phyloP scores from a whole-genome alignment of 495 filamentous ascomycete genomes.

The Hypoxylon rickii region DNA sequence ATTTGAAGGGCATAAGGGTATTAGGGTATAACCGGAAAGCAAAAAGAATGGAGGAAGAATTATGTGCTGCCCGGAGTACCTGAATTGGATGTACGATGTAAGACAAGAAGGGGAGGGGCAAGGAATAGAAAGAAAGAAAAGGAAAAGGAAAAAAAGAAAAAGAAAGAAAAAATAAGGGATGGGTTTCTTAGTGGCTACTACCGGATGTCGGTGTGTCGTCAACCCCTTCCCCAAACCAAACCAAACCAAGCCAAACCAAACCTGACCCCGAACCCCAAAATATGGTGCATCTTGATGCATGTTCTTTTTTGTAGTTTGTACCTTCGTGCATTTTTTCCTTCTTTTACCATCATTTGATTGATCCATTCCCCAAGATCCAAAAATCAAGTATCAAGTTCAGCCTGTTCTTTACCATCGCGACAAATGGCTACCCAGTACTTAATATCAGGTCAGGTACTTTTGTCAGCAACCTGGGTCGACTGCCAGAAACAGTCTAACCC shows the following conservation, averaged over 20 bases:
- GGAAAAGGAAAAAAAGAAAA: slow-evolving; percentile 5
- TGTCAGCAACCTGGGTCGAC: no score
- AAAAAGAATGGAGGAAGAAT: neutral
- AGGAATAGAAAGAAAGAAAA: slow-evolving; percentile 5
- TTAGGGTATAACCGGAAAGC: neutral
- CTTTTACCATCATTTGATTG: no score
- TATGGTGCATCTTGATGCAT: no score
- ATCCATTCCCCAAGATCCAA: no score
- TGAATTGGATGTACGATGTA: no score
- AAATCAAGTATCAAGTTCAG: no score
- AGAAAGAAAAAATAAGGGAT: slow-evolving; percentile 3
- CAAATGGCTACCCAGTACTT: slow-evolving; percentile 17
- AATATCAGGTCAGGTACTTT: no score
- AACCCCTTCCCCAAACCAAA: slow-evolving; percentile 24
- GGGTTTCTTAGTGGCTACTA: slow-evolving; percentile 18
- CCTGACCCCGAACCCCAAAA: slow-evolving; percentile 9
- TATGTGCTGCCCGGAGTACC: neutral
- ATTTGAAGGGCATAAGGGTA: neutral
- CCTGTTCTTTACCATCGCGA: slow-evolving; percentile 29
- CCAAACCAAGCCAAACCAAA: no score
- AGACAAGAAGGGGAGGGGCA: slow-evolving; percentile 2
- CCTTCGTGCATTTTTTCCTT: no score
- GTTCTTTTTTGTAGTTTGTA: no score
- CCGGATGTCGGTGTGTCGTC: slow-evolving; percentile 27
- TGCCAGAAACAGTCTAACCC: slow-evolving; percentile 12